Base-by-base conservation (phyloP, 768 basidiomycete genomes). In the Auricularia sp. region DNA sequence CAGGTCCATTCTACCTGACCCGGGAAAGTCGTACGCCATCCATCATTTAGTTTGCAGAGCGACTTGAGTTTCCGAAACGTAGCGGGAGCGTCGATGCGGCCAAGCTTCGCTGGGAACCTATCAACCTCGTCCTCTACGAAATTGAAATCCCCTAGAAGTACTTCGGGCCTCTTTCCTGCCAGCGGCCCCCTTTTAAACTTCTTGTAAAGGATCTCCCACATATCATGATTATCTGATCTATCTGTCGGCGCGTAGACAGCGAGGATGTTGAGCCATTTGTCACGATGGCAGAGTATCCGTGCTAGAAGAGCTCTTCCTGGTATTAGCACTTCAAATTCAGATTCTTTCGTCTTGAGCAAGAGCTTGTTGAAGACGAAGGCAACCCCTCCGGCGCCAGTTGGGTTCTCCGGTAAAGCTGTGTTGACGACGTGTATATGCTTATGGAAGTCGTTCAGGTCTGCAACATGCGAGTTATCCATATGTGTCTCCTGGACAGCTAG, bases 111-210 rank as follows among this genome's bases (percentile, higher is more conserved):
- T 35, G 71, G 70, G 6, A 67, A 29, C 0, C 69, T 54, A 51
- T 72, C 71, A 16, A 71, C 62, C 0, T 10, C 36, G 12, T 71
- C 69, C 51, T 71, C 65, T 3, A 71, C 68, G 7, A 71, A 62
- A 33, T 72, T 71, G 43, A 64, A 64, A 61, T 72, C 70, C 0
- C 67, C 70, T 1, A 65, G 61, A 1, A 71, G 18, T 2, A 68
- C 35, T 39, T 69, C 67, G 0, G 70, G 70, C 3, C 43, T 43
- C 0, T 54, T 23, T 23, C 23, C 23, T 23, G 23, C 23, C 23
- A 23, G 23, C 23, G 23, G 23, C 23, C 23, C 23, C 23, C 23
- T 23, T 23, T 23, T 23, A 23, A 23, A 23, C 23, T 23, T 23
- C 23, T 51, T 16, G 14, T 8, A 21, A 5, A 51, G 14, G 11